Conservation (phyloP, 106 monocot species). For the Dioscorea alata region DNA sequence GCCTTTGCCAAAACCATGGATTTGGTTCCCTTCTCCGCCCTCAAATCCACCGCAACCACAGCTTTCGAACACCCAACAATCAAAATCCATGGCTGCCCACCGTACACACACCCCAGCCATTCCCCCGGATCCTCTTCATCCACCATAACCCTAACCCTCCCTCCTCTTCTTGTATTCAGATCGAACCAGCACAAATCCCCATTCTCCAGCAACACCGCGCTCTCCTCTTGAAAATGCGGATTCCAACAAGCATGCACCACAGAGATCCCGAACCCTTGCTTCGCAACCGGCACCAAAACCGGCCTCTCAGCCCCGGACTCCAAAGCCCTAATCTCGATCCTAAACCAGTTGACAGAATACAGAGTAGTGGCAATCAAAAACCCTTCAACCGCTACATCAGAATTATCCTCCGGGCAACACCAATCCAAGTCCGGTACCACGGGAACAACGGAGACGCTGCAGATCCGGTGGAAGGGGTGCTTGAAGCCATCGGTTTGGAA, state of each 20-base stretch:
- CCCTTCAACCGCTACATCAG: no score
- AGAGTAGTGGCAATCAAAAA: no score
- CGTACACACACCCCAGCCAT: slow-evolving; percentile 77
- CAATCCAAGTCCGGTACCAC: no score
- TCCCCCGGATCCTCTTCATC: slow-evolving; percentile 10
- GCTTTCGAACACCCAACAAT: slow-evolving; percentile 24
- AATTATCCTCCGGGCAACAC: no score
- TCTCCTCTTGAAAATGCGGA: slow-evolving; percentile 47
- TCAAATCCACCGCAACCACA: slow-evolving; percentile 41
- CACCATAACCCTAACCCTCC: slow-evolving; percentile 25
- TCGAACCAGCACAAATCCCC: slow-evolving; percentile 68
- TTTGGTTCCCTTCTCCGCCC: slow-evolving; percentile 8
- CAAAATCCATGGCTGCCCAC: slow-evolving; percentile 62
- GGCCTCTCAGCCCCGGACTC: slow-evolving; percentile 6
- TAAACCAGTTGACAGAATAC: no score
- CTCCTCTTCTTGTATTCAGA: slow-evolving; percentile 22
- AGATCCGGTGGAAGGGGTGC: no score
- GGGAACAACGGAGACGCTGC: no score
- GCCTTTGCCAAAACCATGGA: slow-evolving; percentile 27
- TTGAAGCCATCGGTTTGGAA: no score
- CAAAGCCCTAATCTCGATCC: slow-evolving; percentile 17
- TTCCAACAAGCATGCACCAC: slow-evolving; percentile 71
- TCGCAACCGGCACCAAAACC: slow-evolving; percentile 35
- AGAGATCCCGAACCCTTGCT: slow-evolving; percentile 39
- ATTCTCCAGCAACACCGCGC: slow-evolving; percentile 50